Percentiles rank a stretch among this genome's conserved stretches.
phyloP scores from a whole-genome alignment of 768 basidiomycete genomes.

The Amanita fuliginea region DNA sequence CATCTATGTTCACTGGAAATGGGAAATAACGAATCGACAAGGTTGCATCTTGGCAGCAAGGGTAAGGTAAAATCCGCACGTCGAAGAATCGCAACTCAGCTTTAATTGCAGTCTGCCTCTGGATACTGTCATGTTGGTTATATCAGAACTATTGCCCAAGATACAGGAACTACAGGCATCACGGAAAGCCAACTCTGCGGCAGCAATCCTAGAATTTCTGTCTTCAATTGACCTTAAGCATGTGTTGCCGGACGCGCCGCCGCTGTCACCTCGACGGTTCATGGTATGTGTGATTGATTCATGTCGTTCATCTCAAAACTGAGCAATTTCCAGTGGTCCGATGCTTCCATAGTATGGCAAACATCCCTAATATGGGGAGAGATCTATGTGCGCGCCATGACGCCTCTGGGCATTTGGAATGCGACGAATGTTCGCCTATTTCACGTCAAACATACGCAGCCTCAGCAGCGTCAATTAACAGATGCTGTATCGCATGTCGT shows the following conservation, averaged over 20 bases:
- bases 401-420: conserved; percentile 84
- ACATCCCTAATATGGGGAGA: conserved; percentile 94
- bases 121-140: conserved; percentile 78
- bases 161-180: conserved; percentile 72
- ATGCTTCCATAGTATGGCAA: conserved; percentile 85
- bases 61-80: conserved; percentile 32
- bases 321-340: conserved; percentile 60
- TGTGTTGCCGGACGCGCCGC: conserved; percentile 62
- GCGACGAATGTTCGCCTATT: conserved; percentile 83
- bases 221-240: conserved; percentile 56
- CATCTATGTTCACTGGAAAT: not conserved
- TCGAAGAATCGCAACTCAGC: conserved; percentile 6
- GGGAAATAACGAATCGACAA: conserved; percentile 15
- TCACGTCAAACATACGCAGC: conserved; percentile 78
- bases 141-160: conserved; percentile 80
- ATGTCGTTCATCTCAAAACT: conserved; percentile 3
- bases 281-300: conserved; percentile 31
- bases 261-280: conserved; percentile 63
- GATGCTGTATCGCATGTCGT: conserved; percentile 76
- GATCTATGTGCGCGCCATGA: conserved; percentile 84
- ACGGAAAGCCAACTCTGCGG: conserved; percentile 49
- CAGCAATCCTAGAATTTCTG: conserved; percentile 67
- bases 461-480: conserved; percentile 60
- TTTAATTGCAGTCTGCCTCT: conserved; percentile 58
- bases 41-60: conserved; percentile 95